Percentiles rank a stretch among this genome's conserved stretches.
These are phyloP conservation scores for Lumnitzera racemosa DNA, from an alignment of 345 rosid species.

Conservation along the genomic window DNA sequence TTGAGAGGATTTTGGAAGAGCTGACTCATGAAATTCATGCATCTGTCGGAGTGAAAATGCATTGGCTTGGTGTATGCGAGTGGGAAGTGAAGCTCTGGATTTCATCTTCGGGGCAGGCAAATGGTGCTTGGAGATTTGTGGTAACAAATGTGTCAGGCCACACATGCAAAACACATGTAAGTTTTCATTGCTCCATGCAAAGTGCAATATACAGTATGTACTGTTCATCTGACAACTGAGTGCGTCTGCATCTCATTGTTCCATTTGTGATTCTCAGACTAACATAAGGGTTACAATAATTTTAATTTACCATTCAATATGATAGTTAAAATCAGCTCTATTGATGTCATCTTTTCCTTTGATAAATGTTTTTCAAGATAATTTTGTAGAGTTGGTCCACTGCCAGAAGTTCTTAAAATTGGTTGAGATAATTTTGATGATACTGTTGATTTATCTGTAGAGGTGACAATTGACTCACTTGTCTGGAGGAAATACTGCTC, in stretches of 20 bases:
- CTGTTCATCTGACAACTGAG: too few relatives aligned
- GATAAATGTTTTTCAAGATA: neutral
- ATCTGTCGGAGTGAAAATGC: slow-evolving; percentile 83
- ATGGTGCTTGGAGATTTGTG: slow-evolving; percentile 94
- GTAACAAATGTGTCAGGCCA: slow-evolving; percentile 92
- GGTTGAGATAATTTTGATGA: too few relatives aligned
- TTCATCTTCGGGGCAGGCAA: slow-evolving; percentile 66
- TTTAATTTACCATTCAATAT: neutral
- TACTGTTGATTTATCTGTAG: too few relatives aligned
- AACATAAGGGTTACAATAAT: too few relatives aligned
- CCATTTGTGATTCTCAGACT: too few relatives aligned
- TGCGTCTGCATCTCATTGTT: neutral
- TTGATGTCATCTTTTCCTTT: neutral
- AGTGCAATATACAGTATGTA: neutral
- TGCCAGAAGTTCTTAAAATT: too few relatives aligned
- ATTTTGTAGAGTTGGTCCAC: neutral
- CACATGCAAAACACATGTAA: slow-evolving; percentile 88
- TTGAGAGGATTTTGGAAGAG: slow-evolving; percentile 68
- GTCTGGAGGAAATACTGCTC: too few relatives aligned
- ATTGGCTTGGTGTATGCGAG: slow-evolving; percentile 80
- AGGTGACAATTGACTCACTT: too few relatives aligned
- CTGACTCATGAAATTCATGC: slow-evolving; percentile 71
- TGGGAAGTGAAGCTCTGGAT: slow-evolving; percentile 99
- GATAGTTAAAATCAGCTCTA: neutral
- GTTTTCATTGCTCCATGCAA: slow-evolving; percentile 13